Conservation (phyloP, 2,329 filamentous ascomycete species). For the Colletotrichum ledebouriae region DNA sequence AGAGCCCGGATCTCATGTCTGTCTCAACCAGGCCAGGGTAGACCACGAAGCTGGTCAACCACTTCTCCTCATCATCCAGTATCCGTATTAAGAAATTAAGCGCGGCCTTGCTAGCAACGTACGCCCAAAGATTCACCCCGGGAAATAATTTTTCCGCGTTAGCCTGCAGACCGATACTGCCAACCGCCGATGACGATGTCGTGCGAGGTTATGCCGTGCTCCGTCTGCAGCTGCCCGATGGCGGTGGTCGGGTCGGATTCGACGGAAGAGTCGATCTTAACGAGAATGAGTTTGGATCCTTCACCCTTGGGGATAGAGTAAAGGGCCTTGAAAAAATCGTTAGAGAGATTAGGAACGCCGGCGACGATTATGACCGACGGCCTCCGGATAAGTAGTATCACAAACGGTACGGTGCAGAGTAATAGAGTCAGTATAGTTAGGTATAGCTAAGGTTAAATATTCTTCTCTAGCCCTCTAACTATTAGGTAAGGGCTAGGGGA, state of each 20-base stretch:
- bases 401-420: too few relatives aligned
- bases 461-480: too few relatives aligned
- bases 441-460: too few relatives aligned
- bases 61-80: constrained; percentile 46
- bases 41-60: constrained; percentile 44
- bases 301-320: constrained; percentile 51
- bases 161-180: constrained; percentile 42
- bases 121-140: constrained; percentile 28
- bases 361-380: constrained; percentile 54
- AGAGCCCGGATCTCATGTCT: constrained; percentile 17
- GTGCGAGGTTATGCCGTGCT: constrained; percentile 55
- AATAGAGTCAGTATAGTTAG: too few relatives aligned
- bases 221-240: constrained; percentile 47
- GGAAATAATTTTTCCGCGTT: not conserved
- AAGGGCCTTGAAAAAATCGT: constrained; percentile 50
- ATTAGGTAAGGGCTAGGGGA: too few relatives aligned
- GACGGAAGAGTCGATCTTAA: constrained; percentile 57
- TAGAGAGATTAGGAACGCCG: constrained; percentile 52
- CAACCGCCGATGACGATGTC: constrained; percentile 62
- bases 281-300: constrained; percentile 54
- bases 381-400: constrained; percentile 21
- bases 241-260: constrained; percentile 51
- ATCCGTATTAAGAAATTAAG: constrained; percentile 43
- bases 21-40: constrained; percentile 43
- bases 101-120: constrained; percentile 43